Conservation (phyloP, 192 early-diverging fungal genomes). For the Mortierella alpina region DNA sequence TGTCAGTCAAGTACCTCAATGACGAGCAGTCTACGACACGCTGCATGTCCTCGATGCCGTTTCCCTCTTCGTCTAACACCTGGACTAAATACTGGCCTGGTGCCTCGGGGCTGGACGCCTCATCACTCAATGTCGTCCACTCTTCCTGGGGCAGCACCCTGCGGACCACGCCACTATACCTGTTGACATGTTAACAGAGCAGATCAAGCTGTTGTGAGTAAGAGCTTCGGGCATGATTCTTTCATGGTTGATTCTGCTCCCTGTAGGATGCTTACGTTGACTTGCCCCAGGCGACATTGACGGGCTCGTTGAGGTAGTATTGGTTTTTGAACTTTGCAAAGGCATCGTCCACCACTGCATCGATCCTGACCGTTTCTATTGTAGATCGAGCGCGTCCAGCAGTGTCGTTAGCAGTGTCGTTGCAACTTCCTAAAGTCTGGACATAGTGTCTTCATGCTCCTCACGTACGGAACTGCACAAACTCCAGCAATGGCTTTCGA, state of each 20-base stretch:
- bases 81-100: constrained; percentile 60
- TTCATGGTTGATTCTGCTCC: not conserved
- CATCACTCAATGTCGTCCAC: constrained; percentile 28
- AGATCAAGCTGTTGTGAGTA: not conserved
- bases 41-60: constrained; percentile 63
- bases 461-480: constrained; percentile 81
- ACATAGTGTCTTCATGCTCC: not conserved
- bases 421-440: not conserved
- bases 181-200: constrained; percentile 1
- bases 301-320: constrained; percentile 65
- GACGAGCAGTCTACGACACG: constrained; percentile 47
- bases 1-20: constrained; percentile 35
- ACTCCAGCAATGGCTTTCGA: constrained; percentile 67
- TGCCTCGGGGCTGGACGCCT: constrained; percentile 15
- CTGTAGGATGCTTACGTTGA: constrained; percentile 6
- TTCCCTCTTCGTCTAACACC: constrained; percentile 64
- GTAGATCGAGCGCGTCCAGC: not conserved
- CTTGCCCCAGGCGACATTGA: constrained; percentile 63
- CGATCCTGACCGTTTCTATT: constrained; percentile 66
- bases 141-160: constrained; percentile 46
- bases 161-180: constrained; percentile 57
- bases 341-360: constrained; percentile 70
- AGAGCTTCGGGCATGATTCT: not conserved
- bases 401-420: not conserved
- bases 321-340: constrained; percentile 67